Percentiles rank a stretch among this genome's conserved stretches.
Evolutionary conservation across 2,329 filamentous ascomycete genomes (phyloP).

Genomic region (Claviceps capensis): DNA sequence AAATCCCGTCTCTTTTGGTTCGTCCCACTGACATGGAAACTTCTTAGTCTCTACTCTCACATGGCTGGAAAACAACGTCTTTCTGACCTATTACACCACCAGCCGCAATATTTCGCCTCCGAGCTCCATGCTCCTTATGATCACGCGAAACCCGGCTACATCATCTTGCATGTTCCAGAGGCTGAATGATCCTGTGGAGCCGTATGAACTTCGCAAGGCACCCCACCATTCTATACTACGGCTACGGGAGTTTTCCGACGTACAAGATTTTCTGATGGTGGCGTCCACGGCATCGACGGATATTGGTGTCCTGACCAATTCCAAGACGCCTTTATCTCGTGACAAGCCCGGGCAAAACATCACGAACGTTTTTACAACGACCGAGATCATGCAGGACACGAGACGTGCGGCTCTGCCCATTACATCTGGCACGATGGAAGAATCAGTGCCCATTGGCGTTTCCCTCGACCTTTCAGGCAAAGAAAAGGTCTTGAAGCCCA

Average conservation of each 20-base stretch:
- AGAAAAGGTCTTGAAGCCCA: conserved; percentile 65
- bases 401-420: conserved; percentile 64
- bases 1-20: conserved; percentile 5
- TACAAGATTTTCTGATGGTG: conserved; percentile 72
- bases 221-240: conserved; percentile 69
- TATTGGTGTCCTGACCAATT: conserved; percentile 63
- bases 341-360: conserved; percentile 46
- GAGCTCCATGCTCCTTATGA: conserved; percentile 63
- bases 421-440: conserved; percentile 35
- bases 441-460: conserved; percentile 69
- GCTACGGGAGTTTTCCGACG: conserved; percentile 63
- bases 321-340: conserved; percentile 51
- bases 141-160: conserved; percentile 48
- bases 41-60: conserved; percentile 57
- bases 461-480: conserved; percentile 73
- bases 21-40: conserved; percentile 7
- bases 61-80: conserved; percentile 82
- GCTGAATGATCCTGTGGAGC: conserved; percentile 58
- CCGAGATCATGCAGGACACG: conserved; percentile 58
- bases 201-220: conserved; percentile 50
- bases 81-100: conserved; percentile 67
- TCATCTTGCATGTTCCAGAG: conserved; percentile 58
- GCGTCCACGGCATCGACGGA: conserved; percentile 70
- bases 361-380: conserved; percentile 58
- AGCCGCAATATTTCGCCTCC: conserved; percentile 44